phyloP scores from a whole-genome alignment of 2,329 filamentous ascomycete genomes.

The Trichoderma atroviride region DNA sequence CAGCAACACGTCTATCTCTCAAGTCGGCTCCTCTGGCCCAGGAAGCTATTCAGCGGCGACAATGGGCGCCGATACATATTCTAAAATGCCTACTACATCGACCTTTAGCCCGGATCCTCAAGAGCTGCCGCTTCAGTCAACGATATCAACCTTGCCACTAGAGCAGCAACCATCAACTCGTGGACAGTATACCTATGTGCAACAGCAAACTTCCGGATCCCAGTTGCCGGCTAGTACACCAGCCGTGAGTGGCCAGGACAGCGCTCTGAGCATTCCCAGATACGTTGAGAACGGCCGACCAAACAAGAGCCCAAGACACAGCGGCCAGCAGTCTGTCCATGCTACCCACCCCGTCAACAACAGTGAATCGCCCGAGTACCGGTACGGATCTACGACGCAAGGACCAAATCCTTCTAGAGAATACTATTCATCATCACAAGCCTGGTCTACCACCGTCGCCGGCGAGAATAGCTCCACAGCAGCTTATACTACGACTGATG shows the following conservation, averaged over 20 bases:
- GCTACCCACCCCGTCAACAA: constrained; percentile 52
- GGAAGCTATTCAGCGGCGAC: constrained; percentile 54
- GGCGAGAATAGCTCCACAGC: constrained; percentile 50
- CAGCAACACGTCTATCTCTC: constrained; percentile 49
- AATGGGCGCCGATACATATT: constrained; percentile 55
- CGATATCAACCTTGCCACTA: constrained; percentile 58
- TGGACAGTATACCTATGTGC: constrained; percentile 59
- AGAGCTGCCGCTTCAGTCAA: constrained; percentile 56
- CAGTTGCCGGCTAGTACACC: constrained; percentile 50
- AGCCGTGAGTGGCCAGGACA: constrained; percentile 45
- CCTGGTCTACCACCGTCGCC: constrained; percentile 57
- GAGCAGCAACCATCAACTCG: constrained; percentile 53
- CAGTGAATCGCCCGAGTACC: constrained; percentile 58
- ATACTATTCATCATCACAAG: constrained; percentile 55
- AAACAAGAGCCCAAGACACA: constrained; percentile 59
- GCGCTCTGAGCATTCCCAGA: constrained; percentile 56
- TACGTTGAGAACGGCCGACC: constrained; percentile 61
- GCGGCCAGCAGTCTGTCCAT: constrained; percentile 57
- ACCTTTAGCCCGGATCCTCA: constrained; percentile 55
- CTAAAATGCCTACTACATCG: constrained; percentile 53
- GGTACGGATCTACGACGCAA: constrained; percentile 51
- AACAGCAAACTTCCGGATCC: constrained; percentile 53
- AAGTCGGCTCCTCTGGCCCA: constrained; percentile 52
- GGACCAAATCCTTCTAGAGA: constrained; percentile 46
- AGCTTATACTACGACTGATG: constrained; percentile 51